phyloP scores from a whole-genome alignment of 2,329 filamentous ascomycete genomes.

The Penicillium sp. region DNA sequence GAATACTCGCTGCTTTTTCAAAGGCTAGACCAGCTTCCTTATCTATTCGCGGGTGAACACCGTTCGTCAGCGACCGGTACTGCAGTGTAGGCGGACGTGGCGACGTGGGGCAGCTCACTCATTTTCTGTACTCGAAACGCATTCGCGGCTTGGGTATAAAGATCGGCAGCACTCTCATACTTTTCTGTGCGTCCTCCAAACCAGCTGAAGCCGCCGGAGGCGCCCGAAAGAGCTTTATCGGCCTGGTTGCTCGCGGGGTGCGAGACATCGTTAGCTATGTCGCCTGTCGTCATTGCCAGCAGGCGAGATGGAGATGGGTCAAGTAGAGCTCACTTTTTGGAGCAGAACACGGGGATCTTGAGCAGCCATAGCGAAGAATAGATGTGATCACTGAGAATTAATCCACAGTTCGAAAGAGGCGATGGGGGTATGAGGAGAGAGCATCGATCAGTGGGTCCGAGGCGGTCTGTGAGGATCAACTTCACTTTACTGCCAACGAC shows the following conservation, averaged over 20 bases:
- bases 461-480: slow-evolving; percentile 17
- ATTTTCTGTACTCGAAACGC: slow-evolving; percentile 85
- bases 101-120: slow-evolving; percentile 53
- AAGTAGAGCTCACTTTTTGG: slow-evolving; percentile 61
- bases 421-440: slow-evolving; percentile 18
- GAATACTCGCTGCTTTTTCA: slow-evolving; percentile 79
- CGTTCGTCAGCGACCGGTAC: not conserved
- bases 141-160: slow-evolving; percentile 86
- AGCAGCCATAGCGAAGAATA: slow-evolving; percentile 53
- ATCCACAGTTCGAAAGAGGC: slow-evolving; percentile 16
- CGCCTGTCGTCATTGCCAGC: slow-evolving; percentile 25
- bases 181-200: slow-evolving; percentile 87
- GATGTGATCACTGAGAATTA: slow-evolving; percentile 1
- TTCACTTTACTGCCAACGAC: not conserved
- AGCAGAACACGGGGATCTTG: slow-evolving; percentile 75
- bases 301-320: slow-evolving; percentile 11
- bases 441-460: slow-evolving; percentile 24
- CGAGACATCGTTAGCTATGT: slow-evolving; percentile 27
- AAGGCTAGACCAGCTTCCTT: slow-evolving; percentile 84
- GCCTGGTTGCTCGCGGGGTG: slow-evolving; percentile 57
- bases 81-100: slow-evolving; percentile 1
- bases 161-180: slow-evolving; percentile 81
- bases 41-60: slow-evolving; percentile 49
- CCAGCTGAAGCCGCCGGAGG: slow-evolving; percentile 78
- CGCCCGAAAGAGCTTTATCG: slow-evolving; percentile 74